Conservation (phyloP, 2,329 filamentous ascomycete species). For the Penicillium capsulatum region DNA sequence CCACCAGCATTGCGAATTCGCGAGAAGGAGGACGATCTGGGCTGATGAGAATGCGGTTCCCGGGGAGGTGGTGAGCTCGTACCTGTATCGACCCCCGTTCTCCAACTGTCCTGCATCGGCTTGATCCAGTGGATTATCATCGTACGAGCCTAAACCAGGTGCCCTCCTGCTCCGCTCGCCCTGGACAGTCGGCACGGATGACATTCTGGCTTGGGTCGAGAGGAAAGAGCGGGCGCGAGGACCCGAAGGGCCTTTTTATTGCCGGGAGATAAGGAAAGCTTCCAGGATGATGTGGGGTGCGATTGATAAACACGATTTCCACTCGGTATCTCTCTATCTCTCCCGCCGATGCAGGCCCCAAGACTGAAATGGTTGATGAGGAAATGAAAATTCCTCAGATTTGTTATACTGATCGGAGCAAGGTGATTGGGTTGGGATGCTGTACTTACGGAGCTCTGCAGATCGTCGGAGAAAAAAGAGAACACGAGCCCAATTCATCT, state of each 20-base stretch:
- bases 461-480: too few species aligned
- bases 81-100: constrained; percentile 15
- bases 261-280: neutral
- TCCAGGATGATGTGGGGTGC: neutral
- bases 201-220: too few species aligned
- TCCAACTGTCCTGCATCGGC: constrained; percentile 13
- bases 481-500: too few species aligned
- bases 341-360: too few species aligned
- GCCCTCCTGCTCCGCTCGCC: constrained; percentile 6
- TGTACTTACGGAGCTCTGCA: too few species aligned
- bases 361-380: too few species aligned
- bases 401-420: too few species aligned
- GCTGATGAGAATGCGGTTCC: neutral
- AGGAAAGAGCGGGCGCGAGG: neutral
- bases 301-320: neutral
- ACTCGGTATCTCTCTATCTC: neutral
- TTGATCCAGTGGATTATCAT: constrained; percentile 10
- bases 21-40: constrained; percentile 40
- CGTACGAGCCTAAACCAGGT: constrained; percentile 16
- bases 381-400: too few species aligned
- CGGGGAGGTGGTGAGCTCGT: neutral
- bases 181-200: constrained; percentile 3
- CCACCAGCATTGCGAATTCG: constrained; percentile 68
- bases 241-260: neutral
- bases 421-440: too few species aligned